Evolutionary conservation across 345 rosid genomes (phyloP), one percentile per base, ranked within the genome.

Genomic region (Boechera stricta): DNA sequence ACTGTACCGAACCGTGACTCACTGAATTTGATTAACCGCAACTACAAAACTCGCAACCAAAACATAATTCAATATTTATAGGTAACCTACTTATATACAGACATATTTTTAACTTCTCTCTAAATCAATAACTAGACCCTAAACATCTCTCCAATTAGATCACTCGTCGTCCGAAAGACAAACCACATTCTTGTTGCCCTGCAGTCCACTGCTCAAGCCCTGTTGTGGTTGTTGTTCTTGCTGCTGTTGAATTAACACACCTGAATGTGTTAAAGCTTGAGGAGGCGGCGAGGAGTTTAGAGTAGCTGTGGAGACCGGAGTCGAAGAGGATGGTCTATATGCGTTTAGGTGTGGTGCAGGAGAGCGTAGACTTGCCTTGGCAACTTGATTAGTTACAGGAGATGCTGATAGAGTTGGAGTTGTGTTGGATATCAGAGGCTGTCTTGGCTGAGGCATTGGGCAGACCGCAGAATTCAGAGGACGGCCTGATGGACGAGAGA

Each of bases 131-230:
- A 52, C 42, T 61, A 45, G 41, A 70, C 21, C 21, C 76, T 77
- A 64, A 32, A 10, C 12, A 54, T 54, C 51, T 44, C 38, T 28
- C 10, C n/a, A 13, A 26, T 21, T 64, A 51, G 13, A 51, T 73
- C 61, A 73, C 75, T 73, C 82, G 48, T 79, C 75, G 69, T 79
- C 82, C 54, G 78, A 79, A 33, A 79, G 71, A 62, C 38, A 79
- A 9, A 79, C 82, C 56, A 78, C 54, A 59, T 59, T 56, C 60
- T 26, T 41, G 33, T 47, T 65, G 5, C 16, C n/a, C 36, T 28
- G 80, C 24, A 66, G 59, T 31, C 77, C 77, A 42, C 26, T 67
- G 7, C 72, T 70, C 68, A 51, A 59, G 10, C 68, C 59, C 32
- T 64, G 74, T 61, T 76, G 71, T 9, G 35, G 78, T 48, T 33